Percentiles rank a stretch among this genome's conserved stretches.
These are phyloP conservation scores for Puccinellia tenuiflora DNA, from an alignment of 176 grass and related monocot genomes.

Conservation along the genomic window DNA sequence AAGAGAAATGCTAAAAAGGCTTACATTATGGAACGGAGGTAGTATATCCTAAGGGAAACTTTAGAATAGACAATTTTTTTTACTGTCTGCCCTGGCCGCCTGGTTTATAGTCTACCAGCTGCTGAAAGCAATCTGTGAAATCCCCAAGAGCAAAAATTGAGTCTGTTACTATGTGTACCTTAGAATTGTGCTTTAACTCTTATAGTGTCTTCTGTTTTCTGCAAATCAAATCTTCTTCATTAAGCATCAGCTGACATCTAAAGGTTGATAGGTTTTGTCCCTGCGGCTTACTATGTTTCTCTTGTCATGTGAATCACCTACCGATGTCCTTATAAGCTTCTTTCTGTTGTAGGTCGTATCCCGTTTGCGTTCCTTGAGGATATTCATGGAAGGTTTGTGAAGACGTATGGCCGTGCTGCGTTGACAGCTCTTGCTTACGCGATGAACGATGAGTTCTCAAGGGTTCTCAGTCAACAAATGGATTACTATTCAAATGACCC, in stretches of 20 bases:
- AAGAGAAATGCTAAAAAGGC: too few relatives aligned
- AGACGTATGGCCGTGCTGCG: constrained; percentile 81
- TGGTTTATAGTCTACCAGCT: background rate
- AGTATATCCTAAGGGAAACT: background rate
- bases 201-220: background rate
- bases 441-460: constrained; percentile 99
- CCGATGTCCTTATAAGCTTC: background rate
- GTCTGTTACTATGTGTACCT: background rate
- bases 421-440: constrained; percentile 78
- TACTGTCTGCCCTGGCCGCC: background rate
- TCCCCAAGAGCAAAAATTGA: background rate
- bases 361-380: constrained; percentile 96
- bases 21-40: too few relatives aligned
- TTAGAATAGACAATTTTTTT: background rate
- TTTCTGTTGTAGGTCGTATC: constrained; percentile 55
- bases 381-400: constrained; percentile 89
- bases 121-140: background rate
- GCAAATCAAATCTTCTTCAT: background rate
- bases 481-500: constrained; percentile 97
- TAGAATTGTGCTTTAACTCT: background rate
- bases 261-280: background rate
- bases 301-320: background rate
- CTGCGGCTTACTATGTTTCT: background rate
- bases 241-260: background rate
- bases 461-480: constrained; percentile 86